Base-by-base conservation (phyloP, 768 basidiomycete genomes). In the Mycena venus region DNA sequence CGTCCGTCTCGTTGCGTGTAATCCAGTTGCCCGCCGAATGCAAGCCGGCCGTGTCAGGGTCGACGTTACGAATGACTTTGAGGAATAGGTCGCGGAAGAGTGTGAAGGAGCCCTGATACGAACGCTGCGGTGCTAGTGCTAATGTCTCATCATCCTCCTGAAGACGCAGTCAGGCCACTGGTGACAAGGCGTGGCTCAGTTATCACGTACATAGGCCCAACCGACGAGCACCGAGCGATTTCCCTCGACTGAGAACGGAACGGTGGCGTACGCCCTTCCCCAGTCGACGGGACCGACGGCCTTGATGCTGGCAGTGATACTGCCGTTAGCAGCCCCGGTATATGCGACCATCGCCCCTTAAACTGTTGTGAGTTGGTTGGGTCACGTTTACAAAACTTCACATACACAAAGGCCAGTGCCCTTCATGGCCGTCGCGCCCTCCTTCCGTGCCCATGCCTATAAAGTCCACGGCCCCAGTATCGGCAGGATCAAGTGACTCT, bases 51-150 rank as follows among this genome's bases (percentile, higher is more conserved):
- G 63, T 70, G 49, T 44, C 44, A n/a, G 73, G 73, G 27, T 74
- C 68, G 47, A 74, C 73, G 49, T 74, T 74, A 10, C 73, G 73
- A 25, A 70, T 70, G 8, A 74, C 73, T 31, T 74, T 74, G 23
- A 74, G 68, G 63, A 74, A 74, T 9, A 74, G 56, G 40, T 70
- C 73, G 8, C 73, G 73, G 73, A 74, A 74, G 68, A 70, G 68
- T 9, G 73, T 74, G 58, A 74, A 65, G 36, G 73, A 64, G 21
- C 73, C 49, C 38, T 74, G 73, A 21, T 70, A 74, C 27, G 73
- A 74, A 19, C 73, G 73, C 34, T 74, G 73, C 63, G 68, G 14
- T 19, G 73, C 73, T 21, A 74, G 68, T 4, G 62, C 61, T 23
- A 74, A 68, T 1, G 73, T 32, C 34, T 74, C 63, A 21, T 74